Evolutionary conservation across 805 yeast genomes (phyloP), one percentile per base, ranked within the genome.

Genomic region (Wickerhamia fluorescens): DNA sequence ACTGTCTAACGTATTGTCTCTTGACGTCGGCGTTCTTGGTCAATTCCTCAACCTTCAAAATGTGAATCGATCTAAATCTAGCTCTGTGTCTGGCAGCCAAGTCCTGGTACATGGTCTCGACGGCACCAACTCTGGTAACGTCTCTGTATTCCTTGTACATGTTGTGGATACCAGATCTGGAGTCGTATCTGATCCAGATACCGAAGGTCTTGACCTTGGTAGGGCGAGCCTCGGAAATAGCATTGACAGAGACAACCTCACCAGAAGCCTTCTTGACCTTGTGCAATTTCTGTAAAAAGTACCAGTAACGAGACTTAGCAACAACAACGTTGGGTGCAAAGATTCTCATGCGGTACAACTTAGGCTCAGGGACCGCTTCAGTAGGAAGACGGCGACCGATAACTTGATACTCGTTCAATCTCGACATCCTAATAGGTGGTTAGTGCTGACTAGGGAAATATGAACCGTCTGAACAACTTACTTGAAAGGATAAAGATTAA

Each of bases 31-130:
- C 94, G 55, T 92, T 78, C 82, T 86, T 88, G 71, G 80, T 95
- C 62, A 92, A 80, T 78, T 89, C 97, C 66, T 88, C 96, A 67
- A 92, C 96, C 86, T 92, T 92, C 70, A 92, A 84, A 70, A 92
- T 86, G 85, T 92, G 99, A 71, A 92, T 84, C 53, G 89, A 81
- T 82, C 98, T 86, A 80, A 92, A 92, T 80, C 99, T 87, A 63
- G 98, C 92, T 82, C 98, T 87, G 94, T 92, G 99, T 78, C 98
- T 88, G 55, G 99, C 96, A 72, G 99, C 99, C 83, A 92, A 83
- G 73, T 92, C 99, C 71, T 83, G 88, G 92, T 92, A 92, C 81
- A 92, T 81, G 64, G 92, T 75, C 71, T 84, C 95, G 63, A 92
- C 96, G 53, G 97, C 98, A 68, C 85, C 95, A 46, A 87, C 94